Conservation (phyloP, 768 basidiomycete genomes). For the Leccinum subgranulosum region DNA sequence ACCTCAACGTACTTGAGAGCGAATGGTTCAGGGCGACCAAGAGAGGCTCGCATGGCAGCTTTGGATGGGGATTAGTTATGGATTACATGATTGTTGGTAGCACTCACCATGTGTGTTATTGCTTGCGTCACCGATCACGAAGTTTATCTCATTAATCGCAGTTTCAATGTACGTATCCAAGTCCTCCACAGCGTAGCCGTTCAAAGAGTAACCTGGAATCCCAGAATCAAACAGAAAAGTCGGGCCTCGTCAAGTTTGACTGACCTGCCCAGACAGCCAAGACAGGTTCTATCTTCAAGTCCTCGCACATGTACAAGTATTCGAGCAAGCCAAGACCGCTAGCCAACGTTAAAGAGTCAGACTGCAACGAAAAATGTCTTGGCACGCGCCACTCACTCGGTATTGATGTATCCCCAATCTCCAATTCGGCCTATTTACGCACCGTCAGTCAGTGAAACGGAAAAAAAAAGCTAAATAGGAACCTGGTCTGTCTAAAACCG, state of each 20-base stretch:
- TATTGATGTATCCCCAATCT: slow-evolving; percentile 58
- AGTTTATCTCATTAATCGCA: background rate
- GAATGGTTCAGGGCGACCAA: background rate
- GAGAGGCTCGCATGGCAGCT: background rate
- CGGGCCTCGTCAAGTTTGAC: background rate
- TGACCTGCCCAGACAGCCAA: background rate
- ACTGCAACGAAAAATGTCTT: background rate
- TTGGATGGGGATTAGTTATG: background rate
- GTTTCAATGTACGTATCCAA: background rate
- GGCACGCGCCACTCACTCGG: background rate
- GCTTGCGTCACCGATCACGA: background rate
- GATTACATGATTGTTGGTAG: background rate
- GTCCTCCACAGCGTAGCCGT: background rate
- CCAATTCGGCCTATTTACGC: slow-evolving; percentile 42
- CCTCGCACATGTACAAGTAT: background rate
- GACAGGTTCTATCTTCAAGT: background rate
- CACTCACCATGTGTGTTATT: background rate
- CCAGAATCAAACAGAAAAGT: background rate
- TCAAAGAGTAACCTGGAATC: background rate
- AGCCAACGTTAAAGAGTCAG: background rate
- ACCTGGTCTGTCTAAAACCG: slow-evolving; percentile 46
- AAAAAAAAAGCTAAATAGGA: background rate
- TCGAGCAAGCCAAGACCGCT: background rate
- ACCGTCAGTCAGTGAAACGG: background rate
- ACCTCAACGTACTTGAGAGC: background rate